Conservation (phyloP, 176 grass and related monocot species). For the Urochloa ruziziensis region DNA sequence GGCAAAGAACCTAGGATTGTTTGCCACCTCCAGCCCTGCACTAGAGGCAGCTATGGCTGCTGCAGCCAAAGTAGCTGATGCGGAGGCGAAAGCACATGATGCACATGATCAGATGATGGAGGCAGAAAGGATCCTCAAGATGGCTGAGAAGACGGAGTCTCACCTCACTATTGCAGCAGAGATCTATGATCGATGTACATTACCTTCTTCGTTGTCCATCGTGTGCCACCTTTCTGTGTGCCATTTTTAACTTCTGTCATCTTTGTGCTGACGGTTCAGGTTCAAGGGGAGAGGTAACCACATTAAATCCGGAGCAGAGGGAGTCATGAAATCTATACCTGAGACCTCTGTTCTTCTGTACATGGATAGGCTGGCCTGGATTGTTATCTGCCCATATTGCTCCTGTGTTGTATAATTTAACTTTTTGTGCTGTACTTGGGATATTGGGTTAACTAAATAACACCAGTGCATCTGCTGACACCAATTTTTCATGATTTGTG, state of each 20-base stretch:
- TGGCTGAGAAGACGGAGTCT: constrained; percentile 69
- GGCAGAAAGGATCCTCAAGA: constrained; percentile 62
- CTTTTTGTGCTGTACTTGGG: background rate
- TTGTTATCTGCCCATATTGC: background rate
- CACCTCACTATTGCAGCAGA: constrained; percentile 61
- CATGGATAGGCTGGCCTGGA: constrained; percentile 14
- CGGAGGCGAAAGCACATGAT: constrained; percentile 74
- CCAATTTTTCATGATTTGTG: background rate
- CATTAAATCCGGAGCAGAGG: constrained; percentile 26
- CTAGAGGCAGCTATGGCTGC: constrained; percentile 59
- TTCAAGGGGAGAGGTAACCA: constrained; percentile 53
- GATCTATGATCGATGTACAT: constrained; percentile 74
- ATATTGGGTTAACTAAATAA: background rate
- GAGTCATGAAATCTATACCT: constrained; percentile 28
- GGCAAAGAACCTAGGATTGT: constrained; percentile 27
- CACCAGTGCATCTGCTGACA: background rate
- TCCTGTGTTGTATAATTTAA: constrained; percentile 28
- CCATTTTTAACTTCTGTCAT: background rate
- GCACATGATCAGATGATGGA: constrained; percentile 79
- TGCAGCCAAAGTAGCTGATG: constrained; percentile 73
- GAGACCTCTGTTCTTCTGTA: constrained; percentile 21
- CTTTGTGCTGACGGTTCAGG: constrained; percentile 42
- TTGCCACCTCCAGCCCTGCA: constrained; percentile 19
- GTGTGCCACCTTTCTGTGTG: background rate
- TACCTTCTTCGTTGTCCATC: background rate